Evolutionary conservation across 2,329 filamentous ascomycete genomes (phyloP).

Genomic region (Sporothrix mexicana): DNA sequence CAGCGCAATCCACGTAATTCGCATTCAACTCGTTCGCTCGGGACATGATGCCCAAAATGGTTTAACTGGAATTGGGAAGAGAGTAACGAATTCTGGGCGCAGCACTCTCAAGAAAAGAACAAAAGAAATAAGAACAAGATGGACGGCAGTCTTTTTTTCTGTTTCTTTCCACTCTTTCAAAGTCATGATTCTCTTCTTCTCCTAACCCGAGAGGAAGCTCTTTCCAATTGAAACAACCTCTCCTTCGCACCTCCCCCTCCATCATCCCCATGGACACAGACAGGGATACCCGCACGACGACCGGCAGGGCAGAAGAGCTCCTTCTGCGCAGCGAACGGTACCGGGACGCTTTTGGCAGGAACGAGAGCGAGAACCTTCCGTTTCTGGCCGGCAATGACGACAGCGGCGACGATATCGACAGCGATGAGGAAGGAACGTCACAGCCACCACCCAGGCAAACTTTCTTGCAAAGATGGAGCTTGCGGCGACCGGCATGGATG

Average conservation of each 20-base stretch:
- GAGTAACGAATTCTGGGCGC: background rate
- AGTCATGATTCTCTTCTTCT: background rate
- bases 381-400: background rate
- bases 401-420: background rate
- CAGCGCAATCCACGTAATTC: background rate
- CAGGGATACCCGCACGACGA: background rate
- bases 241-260: background rate
- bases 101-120: constrained; percentile 5
- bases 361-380: constrained; percentile 2
- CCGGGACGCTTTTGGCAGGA: constrained; percentile 15
- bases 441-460: background rate
- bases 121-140: background rate
- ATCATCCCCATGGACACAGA: background rate
- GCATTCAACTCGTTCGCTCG: background rate
- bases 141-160: background rate
- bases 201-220: background rate
- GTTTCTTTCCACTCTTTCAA: background rate
- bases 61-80: background rate
- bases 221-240: background rate
- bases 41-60: constrained; percentile 7
- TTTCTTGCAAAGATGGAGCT: background rate
- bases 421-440: background rate
- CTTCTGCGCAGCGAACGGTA: constrained; percentile 8
- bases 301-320: constrained; percentile 20
- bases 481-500: constrained; percentile 1